Conservation (phyloP, 495 filamentous ascomycete genomes). For the Apodospora peruviana region DNA sequence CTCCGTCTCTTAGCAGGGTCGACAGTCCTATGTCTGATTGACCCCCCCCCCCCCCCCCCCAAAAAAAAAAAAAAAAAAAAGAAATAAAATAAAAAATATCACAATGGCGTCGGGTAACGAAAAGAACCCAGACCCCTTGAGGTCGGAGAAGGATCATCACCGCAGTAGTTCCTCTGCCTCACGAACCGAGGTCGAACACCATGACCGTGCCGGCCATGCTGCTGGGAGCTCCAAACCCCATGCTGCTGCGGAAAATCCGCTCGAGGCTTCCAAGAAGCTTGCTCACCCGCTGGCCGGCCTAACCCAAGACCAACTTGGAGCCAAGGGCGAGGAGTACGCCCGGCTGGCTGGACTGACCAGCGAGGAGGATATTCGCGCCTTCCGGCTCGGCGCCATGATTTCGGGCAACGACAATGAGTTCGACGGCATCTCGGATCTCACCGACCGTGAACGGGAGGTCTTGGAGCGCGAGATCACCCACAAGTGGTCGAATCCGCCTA, state of each 20-base stretch:
- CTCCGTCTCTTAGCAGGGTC: neutral
- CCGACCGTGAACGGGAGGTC: slow-evolving; percentile 49
- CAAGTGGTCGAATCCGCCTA: slow-evolving; percentile 67
- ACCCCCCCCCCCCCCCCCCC: too few species aligned
- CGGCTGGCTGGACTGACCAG: slow-evolving; percentile 57
- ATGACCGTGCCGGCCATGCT: neutral
- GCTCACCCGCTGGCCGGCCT: slow-evolving; percentile 68
- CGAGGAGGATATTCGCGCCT: slow-evolving; percentile 59
- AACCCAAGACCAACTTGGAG: slow-evolving; percentile 51
- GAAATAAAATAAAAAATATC: neutral
- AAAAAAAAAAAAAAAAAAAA: too few species aligned
- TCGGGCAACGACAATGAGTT: slow-evolving; percentile 40
- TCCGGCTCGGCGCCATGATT: slow-evolving; percentile 68
- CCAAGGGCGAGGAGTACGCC: slow-evolving; percentile 62
- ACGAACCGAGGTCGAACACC: neutral
- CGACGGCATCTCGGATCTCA: slow-evolving; percentile 50
- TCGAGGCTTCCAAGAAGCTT: slow-evolving; percentile 32
- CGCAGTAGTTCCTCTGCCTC: neutral
- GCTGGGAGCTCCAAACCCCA: neutral
- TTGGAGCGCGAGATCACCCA: slow-evolving; percentile 58
- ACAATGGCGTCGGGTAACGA: neutral
- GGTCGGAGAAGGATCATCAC: neutral
- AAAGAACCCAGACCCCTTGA: neutral
- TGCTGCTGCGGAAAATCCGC: neutral
- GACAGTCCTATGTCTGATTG: neutral